These are phyloP conservation scores for Tricholoma hemisulphureum DNA, from an alignment of 768 basidiomycete genomes.

Conservation along the genomic window DNA sequence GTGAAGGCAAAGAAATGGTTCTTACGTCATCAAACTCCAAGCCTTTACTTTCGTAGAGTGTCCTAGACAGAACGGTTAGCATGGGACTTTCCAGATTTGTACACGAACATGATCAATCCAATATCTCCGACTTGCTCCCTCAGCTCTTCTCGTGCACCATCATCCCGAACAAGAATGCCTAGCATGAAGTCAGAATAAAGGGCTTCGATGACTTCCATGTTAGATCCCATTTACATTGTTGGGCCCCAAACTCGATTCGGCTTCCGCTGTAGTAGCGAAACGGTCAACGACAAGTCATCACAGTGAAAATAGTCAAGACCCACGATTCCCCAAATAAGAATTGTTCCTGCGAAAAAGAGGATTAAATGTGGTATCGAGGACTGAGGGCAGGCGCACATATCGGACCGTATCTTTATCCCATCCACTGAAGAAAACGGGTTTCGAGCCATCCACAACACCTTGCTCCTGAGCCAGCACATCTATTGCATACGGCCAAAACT, in stretches of 20 bases:
- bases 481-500: constrained; percentile 64
- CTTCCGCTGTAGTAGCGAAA: constrained; percentile 33
- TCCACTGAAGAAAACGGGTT: constrained; percentile 57
- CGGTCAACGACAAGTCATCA: background rate
- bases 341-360: constrained; percentile 39
- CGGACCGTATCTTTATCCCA: constrained; percentile 42
- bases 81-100: background rate
- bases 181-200: background rate
- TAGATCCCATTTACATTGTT: constrained; percentile 51
- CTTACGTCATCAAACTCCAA: constrained; percentile 64
- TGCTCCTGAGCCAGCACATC: constrained; percentile 56
- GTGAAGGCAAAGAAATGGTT: background rate
- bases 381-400: constrained; percentile 27
- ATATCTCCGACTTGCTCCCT: constrained; percentile 54
- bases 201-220: background rate
- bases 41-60: constrained; percentile 64
- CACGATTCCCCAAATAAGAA: constrained; percentile 58
- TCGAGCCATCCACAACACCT: constrained; percentile 51
- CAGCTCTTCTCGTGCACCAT: constrained; percentile 47
- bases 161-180: constrained; percentile 73
- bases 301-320: constrained; percentile 12
- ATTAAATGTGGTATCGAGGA: background rate
- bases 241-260: constrained; percentile 58
- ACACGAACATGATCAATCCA: constrained; percentile 55
- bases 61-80: constrained; percentile 29